A percentile compares a stretch with the other conserved stretches of the same genome.
phyloP scores from a whole-genome alignment of 78 protist genomes.

The Dictyostelium purpureum region DNA sequence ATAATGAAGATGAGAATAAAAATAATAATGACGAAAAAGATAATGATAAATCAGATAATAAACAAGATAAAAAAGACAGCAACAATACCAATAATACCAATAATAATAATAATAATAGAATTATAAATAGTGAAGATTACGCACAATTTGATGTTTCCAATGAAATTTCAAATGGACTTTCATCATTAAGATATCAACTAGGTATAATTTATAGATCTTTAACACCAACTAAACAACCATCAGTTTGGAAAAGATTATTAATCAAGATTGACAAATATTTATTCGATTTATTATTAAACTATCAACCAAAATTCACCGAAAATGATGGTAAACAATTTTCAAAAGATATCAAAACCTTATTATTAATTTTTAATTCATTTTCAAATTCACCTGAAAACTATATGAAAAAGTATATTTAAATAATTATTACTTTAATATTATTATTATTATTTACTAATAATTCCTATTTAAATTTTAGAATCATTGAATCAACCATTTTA shows the following conservation, averaged over 20 bases:
- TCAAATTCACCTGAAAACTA: slow-evolving; percentile 40
- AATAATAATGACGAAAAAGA: neutral
- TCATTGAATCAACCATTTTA: slow-evolving; percentile 14
- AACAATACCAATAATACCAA: neutral
- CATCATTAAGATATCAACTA: slow-evolving; percentile 43
- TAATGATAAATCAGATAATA: neutral
- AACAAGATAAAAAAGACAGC: neutral
- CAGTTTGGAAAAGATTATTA: slow-evolving; percentile 30
- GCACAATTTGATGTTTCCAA: slow-evolving; percentile 1
- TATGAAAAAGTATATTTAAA: slow-evolving; percentile 31
- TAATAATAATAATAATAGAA: too few relatives aligned
- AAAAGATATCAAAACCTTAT: slow-evolving; percentile 53
- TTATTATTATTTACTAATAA: neutral
- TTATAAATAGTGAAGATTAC: neutral
- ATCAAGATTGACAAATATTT: slow-evolving; percentile 16
- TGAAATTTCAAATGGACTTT: slow-evolving; percentile 52
- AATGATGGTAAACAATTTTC: slow-evolving; percentile 35
- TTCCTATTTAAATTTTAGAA: neutral
- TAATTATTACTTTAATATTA: neutral
- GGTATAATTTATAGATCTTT: slow-evolving; percentile 12
- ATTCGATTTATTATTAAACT: slow-evolving; percentile 5
- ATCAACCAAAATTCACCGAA: neutral
- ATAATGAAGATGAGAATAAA: too few relatives aligned
- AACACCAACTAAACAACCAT: neutral
- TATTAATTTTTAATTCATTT: slow-evolving; percentile 20